Evolutionary conservation across 495 filamentous ascomycete species (phyloP).

Genomic region (Annulohypoxylon maeteangense): DNA sequence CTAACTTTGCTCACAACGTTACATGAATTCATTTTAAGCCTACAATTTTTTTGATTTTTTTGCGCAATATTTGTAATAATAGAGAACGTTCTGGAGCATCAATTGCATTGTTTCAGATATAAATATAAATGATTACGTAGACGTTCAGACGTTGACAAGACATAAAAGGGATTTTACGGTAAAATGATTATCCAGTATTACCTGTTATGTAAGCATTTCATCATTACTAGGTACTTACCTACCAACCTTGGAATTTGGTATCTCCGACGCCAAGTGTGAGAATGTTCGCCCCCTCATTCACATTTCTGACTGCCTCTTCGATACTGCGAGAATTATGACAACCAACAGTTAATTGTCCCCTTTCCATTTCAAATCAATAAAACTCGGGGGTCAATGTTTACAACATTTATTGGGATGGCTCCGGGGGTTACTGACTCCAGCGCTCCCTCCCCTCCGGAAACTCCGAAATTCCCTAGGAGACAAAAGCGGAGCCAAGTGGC

Average conservation of each 20-base stretch:
- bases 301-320: background rate
- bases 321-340: background rate
- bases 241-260: background rate
- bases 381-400: slow-evolving; percentile 18
- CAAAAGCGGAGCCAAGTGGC: slow-evolving; percentile 39
- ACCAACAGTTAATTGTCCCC: background rate
- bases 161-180: background rate
- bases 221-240: background rate
- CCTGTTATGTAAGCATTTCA: slow-evolving; percentile 5
- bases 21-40: too few relatives aligned
- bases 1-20: too few relatives aligned
- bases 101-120: too few relatives aligned
- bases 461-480: slow-evolving; percentile 30
- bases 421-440: slow-evolving; percentile 24
- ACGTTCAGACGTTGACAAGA: background rate
- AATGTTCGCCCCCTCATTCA: background rate
- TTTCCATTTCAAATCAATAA: background rate
- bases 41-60: too few relatives aligned
- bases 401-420: slow-evolving; percentile 29
- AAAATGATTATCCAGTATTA: background rate
- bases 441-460: slow-evolving; percentile 27
- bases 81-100: too few relatives aligned
- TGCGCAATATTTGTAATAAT: too few relatives aligned
- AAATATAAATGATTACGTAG: too few relatives aligned
- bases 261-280: background rate